A percentile compares a stretch with the other conserved stretches of the same genome.
phyloP scores from a whole-genome alignment of 2,329 filamentous ascomycete species.

The Diaporthe sp. region DNA sequence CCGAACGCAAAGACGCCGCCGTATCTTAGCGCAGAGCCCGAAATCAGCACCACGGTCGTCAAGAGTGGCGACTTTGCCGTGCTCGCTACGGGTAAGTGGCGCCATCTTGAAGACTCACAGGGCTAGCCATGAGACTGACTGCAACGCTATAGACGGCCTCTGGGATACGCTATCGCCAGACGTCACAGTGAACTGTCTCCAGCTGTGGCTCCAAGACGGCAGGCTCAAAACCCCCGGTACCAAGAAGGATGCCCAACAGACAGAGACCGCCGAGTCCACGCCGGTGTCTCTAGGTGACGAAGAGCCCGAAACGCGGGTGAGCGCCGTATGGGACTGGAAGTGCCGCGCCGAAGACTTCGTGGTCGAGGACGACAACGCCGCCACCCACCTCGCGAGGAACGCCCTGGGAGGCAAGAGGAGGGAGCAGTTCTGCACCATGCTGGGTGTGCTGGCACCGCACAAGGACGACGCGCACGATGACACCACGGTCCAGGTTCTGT shows the following conservation, averaged over 20 bases:
- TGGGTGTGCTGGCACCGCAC: constrained; percentile 79
- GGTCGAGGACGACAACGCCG: constrained; percentile 83
- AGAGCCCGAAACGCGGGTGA: constrained; percentile 1
- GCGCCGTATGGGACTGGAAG: constrained; percentile 18
- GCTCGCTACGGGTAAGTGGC: constrained; percentile 61
- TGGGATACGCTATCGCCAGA: constrained; percentile 72
- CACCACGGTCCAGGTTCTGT: constrained; percentile 87
- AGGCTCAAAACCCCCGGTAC: not conserved
- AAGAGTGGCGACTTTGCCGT: constrained; percentile 69
- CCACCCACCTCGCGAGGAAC: constrained; percentile 85
- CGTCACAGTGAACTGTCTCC: constrained; percentile 63
- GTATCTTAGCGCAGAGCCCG: constrained; percentile 77
- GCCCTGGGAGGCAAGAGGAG: constrained; percentile 82
- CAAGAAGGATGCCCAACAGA: not conserved
- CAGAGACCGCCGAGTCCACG: not conserved
- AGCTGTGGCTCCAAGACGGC: constrained; percentile 17
- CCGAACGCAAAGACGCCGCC: constrained; percentile 68
- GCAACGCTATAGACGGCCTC: constrained; percentile 63
- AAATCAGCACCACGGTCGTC: constrained; percentile 69
- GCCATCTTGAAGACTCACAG: not conserved
- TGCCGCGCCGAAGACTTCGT: constrained; percentile 69
- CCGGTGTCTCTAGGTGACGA: not conserved
- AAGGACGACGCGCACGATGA: constrained; percentile 77
- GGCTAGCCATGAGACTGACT: not conserved
- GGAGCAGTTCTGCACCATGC: constrained; percentile 78